Evolutionary conservation across 176 grass and related monocot species (phyloP), one percentile per base, ranked within the genome.

Genomic region (Bonia amplexicaulis): DNA sequence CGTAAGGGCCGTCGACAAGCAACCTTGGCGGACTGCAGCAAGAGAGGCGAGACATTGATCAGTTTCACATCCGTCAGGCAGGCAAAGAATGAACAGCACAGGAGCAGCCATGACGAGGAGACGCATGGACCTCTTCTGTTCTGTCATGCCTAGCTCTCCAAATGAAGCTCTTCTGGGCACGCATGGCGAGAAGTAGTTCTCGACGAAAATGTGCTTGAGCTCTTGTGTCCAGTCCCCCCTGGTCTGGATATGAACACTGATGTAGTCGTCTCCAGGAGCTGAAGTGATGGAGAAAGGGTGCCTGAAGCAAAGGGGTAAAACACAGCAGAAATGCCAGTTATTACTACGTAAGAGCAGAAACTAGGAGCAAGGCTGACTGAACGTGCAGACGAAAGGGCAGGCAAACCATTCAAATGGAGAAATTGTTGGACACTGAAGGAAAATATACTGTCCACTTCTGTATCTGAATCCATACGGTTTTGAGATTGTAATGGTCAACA

Each of bases 281-380:
- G 94, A 97, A 48, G 94, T 97, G 65, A 97, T 97, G 82, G 94
- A 97, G 67, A 94, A 97, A 77, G 94, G 90, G 49, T 97, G 94
- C 94, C 90, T 97, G 78, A 71, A 37, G 51, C 19, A 58, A 62
- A 62, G 64, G 39, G 27, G 47, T 7, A 9, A 20, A 57, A 64
- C 29, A 22, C 48, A 67, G 31, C 26, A 48, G 6, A 7, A 52
- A 48, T 35, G 23, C 14, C 69, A 80, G 44, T 14, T 48, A 85
- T 40, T 64, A 76, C 2, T 54, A 9, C 17, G 22, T 10, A 22
- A 68, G 31, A 48, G 5, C 2, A 10, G n/a, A 54, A 29, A 35
- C 12, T 26, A 13, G 9, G 16, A 58, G 17, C 2, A 49, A 70
- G 9, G 22, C 1, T 66, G 61, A 35, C 74, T 15, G 41, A 44